Percentiles rank a stretch among this genome's conserved stretches.
phyloP scores from a whole-genome alignment of 2,329 filamentous ascomycete genomes.

The Dothistroma septosporum region DNA sequence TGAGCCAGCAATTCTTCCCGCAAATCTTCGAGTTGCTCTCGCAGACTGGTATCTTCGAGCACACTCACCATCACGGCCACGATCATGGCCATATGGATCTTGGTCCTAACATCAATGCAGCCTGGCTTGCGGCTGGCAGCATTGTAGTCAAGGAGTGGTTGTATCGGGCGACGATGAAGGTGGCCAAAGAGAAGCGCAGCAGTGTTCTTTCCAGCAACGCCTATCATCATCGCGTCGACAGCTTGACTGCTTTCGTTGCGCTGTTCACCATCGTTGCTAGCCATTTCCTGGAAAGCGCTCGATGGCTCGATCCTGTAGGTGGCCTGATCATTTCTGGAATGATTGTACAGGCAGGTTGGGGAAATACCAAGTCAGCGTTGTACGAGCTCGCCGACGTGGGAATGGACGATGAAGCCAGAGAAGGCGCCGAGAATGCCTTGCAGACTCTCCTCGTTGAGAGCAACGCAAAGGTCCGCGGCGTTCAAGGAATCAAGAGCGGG shows the following conservation, averaged over 20 bases:
- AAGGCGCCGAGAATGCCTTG: constrained; percentile 61
- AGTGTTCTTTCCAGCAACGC: constrained; percentile 76
- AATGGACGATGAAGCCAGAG: constrained; percentile 79
- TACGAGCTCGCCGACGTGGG: constrained; percentile 87
- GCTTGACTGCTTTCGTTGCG: constrained; percentile 89
- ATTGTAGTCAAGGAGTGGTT: constrained; percentile 95
- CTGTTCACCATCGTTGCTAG: constrained; percentile 83
- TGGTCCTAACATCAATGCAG: constrained; percentile 84
- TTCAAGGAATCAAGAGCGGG: constrained; percentile 89
- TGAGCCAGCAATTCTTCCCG: constrained; percentile 48
- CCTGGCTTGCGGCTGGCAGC: constrained; percentile 86
- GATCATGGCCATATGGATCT: constrained; percentile 46
- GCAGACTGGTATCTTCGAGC: constrained; percentile 41
- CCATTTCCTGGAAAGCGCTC: constrained; percentile 77
- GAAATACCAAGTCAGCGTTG: constrained; percentile 77
- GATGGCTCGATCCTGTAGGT: constrained; percentile 92
- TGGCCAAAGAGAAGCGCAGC: constrained; percentile 88
- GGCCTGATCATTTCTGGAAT: constrained; percentile 88
- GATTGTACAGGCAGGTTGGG: constrained; percentile 84
- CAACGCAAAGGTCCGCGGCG: constrained; percentile 65
- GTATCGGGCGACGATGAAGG: constrained; percentile 96
- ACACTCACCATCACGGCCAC: constrained; percentile 61
- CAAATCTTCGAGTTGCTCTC: constrained; percentile 42
- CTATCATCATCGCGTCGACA: constrained; percentile 93
- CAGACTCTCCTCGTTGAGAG: constrained; percentile 34